A percentile compares a stretch with the other conserved stretches of the same genome.
Conservation (phyloP, 495 filamentous ascomycete genomes). For the Aspergillus affinis region DNA sequence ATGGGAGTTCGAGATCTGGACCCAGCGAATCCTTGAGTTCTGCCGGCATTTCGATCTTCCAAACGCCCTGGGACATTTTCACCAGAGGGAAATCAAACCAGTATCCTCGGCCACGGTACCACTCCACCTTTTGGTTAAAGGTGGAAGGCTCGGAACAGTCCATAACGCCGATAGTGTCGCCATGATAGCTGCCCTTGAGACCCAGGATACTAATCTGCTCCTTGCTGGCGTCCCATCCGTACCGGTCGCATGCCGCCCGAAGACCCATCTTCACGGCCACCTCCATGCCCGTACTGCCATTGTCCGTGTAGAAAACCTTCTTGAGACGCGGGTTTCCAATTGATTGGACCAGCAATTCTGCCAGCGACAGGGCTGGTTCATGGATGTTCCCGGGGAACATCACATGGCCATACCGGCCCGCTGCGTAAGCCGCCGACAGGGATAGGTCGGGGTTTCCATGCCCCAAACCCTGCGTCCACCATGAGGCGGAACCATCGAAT, state of each 20-base stretch:
- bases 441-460: conserved; percentile 68
- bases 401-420: conserved; percentile 80
- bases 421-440: conserved; percentile 71
- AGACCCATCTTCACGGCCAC: conserved; percentile 81
- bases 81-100: conserved; percentile 77
- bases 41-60: conserved; percentile 58
- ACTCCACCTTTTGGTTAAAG: conserved; percentile 74
- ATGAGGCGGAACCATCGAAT: conserved; percentile 78
- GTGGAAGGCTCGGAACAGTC: conserved; percentile 70
- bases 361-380: conserved; percentile 65
- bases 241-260: conserved; percentile 59
- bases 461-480: conserved; percentile 84
- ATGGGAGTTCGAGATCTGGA: conserved; percentile 41
- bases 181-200: conserved; percentile 74
- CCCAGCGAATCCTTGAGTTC: conserved; percentile 49
- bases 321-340: conserved; percentile 58
- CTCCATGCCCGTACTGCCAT: conserved; percentile 76
- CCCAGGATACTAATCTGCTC: conserved; percentile 64
- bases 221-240: conserved; percentile 57
- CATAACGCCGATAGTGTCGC: conserved; percentile 82
- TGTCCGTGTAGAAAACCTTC: conserved; percentile 75
- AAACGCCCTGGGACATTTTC: conserved; percentile 59
- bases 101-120: conserved; percentile 70
- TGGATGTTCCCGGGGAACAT: conserved; percentile 78
- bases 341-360: conserved; percentile 55